Evolutionary conservation across 495 filamentous ascomycete genomes (phyloP).

Genomic region (Hypoxylon trugodes): DNA sequence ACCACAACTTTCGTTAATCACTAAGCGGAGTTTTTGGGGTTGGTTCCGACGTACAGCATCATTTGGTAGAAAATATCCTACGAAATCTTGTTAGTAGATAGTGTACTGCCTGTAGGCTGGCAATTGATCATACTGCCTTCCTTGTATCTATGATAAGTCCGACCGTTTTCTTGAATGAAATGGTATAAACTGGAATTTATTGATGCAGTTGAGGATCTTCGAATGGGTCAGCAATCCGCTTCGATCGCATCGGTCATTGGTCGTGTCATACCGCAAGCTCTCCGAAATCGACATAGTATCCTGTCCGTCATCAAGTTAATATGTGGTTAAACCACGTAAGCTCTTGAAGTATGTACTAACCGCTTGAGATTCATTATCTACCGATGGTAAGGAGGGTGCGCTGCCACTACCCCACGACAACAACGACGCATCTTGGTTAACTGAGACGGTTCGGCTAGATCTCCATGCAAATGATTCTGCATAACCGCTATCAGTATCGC

Average conservation of each 20-base stretch:
- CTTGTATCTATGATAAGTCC: slow-evolving; percentile 50
- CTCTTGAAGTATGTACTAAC: slow-evolving; percentile 12
- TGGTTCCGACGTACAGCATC: slow-evolving; percentile 41
- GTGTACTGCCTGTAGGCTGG: background rate
- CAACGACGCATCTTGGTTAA: slow-evolving; percentile 26
- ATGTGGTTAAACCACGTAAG: background rate
- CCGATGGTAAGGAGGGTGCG: slow-evolving; percentile 42
- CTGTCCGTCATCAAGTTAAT: slow-evolving; percentile 14
- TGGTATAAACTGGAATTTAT: slow-evolving; percentile 45
- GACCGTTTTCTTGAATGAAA: slow-evolving; percentile 48
- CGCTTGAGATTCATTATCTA: slow-evolving; percentile 35
- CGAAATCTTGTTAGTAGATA: slow-evolving; percentile 9
- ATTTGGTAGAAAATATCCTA: slow-evolving; percentile 53
- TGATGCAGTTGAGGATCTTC: slow-evolving; percentile 46
- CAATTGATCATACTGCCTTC: slow-evolving; percentile 37
- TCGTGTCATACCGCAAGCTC: slow-evolving; percentile 15
- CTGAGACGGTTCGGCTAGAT: slow-evolving; percentile 18
- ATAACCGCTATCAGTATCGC: slow-evolving; percentile 7
- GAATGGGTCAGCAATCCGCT: background rate
- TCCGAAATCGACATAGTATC: slow-evolving; percentile 19
- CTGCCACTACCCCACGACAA: slow-evolving; percentile 43
- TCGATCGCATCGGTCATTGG: background rate
- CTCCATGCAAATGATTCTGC: slow-evolving; percentile 15
- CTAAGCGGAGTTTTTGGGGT: background rate
- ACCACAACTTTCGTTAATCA: background rate